A percentile compares a stretch with the other conserved stretches of the same genome.
These are phyloP conservation scores for Candida sonorensis DNA, from an alignment of 805 yeast genomes.

Conservation along the genomic window DNA sequence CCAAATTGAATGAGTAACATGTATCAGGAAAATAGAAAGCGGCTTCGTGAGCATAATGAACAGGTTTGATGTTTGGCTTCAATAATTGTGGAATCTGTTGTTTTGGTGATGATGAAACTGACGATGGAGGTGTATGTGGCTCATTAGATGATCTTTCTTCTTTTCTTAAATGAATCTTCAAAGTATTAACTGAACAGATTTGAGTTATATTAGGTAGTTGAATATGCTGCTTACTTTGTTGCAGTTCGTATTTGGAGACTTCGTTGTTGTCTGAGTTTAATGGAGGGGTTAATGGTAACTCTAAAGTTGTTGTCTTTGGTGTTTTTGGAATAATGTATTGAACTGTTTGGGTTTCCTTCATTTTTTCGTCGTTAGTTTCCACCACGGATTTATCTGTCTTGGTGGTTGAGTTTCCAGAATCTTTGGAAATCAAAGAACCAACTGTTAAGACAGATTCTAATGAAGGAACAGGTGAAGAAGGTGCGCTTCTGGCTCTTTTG, in stretches of 20 bases:
- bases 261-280: constrained; percentile 14
- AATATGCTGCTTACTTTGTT: too few species aligned
- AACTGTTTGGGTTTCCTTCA: constrained; percentile 1
- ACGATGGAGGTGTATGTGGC: constrained; percentile 23
- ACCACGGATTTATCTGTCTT: too few species aligned
- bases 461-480: constrained; percentile 22
- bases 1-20: constrained; percentile 27
- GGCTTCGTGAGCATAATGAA: constrained; percentile 14
- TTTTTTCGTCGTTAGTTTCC: too few species aligned
- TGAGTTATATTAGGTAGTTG: too few species aligned
- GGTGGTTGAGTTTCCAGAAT: too few species aligned
- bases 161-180: too few species aligned
- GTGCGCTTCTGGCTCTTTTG: constrained; percentile 25
- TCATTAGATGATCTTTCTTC: background rate
- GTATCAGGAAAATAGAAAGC: constrained; percentile 29
- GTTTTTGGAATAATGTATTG: constrained; percentile 13
- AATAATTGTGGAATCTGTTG: constrained; percentile 13
- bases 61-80: constrained; percentile 12
- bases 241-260: too few species aligned
- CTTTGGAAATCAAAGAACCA: too few species aligned
- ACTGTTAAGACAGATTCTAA: background rate
- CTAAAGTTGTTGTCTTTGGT: constrained; percentile 13
- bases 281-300: constrained; percentile 22
- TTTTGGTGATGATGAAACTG: constrained; percentile 19
- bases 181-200: too few species aligned